phyloP scores from a whole-genome alignment of 2,329 filamentous ascomycete genomes.

The Talaromyces amestolkiae region DNA sequence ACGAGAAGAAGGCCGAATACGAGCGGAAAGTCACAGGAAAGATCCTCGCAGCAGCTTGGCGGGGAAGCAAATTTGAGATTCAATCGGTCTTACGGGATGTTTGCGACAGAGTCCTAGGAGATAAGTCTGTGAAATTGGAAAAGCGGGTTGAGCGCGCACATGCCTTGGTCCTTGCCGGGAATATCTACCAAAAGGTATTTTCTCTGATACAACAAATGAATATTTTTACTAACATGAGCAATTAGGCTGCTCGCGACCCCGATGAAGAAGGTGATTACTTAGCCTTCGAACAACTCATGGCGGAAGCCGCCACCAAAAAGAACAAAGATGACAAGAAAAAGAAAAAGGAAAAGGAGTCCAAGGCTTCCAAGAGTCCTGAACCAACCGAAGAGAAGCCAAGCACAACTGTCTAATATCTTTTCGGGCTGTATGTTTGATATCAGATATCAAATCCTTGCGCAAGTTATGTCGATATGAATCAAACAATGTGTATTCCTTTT shows the following conservation, averaged over 20 bases:
- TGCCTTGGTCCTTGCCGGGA: conserved; percentile 81
- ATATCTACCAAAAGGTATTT: conserved; percentile 79
- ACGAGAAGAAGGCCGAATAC: conserved; percentile 93
- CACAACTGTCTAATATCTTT: background rate
- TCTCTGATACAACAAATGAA: background rate
- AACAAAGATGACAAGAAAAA: conserved; percentile 76
- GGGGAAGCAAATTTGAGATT: conserved; percentile 96
- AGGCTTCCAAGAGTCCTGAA: conserved; percentile 22
- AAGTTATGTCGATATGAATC: conserved; percentile 17
- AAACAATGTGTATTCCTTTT: conserved; percentile 2
- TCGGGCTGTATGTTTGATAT: background rate
- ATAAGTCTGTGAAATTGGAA: conserved; percentile 71
- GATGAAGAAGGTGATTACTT: conserved; percentile 99
- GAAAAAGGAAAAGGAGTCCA: conserved; percentile 57
- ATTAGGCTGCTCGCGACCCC: conserved; percentile 77
- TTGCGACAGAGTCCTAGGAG: conserved; percentile 81
- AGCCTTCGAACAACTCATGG: conserved; percentile 96
- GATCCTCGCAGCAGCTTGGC: conserved; percentile 94
- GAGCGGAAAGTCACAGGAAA: conserved; percentile 95
- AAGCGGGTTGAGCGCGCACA: conserved; percentile 92
- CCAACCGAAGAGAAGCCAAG: conserved; percentile 6
- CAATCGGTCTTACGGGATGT: conserved; percentile 93
- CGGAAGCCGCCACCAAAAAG: conserved; percentile 94
- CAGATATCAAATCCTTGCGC: background rate
- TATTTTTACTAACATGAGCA: conserved; percentile 12